phyloP scores from a whole-genome alignment of 768 basidiomycete genomes.

The Pleurotus ostreatus region DNA sequence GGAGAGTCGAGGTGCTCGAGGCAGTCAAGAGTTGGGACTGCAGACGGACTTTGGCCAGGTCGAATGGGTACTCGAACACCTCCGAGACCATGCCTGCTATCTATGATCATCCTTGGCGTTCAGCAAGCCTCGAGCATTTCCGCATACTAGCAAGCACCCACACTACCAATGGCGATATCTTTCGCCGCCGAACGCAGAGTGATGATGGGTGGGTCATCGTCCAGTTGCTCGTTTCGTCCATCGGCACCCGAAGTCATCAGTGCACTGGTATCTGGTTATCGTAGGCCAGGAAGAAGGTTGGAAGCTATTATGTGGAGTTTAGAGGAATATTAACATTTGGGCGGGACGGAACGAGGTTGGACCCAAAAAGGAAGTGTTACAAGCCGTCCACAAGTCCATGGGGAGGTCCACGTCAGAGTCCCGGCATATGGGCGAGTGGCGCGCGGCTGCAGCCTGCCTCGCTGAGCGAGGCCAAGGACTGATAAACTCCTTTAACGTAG shows the following conservation, averaged over 20 bases:
- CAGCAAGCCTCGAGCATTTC: background rate
- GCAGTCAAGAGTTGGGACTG: conserved; percentile 85
- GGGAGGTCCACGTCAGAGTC: too few relatives aligned
- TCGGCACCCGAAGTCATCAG: conserved; percentile 14
- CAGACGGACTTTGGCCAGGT: conserved; percentile 90
- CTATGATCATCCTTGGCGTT: conserved; percentile 31
- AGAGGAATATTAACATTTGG: too few relatives aligned
- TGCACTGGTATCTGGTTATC: background rate
- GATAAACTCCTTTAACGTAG: too few relatives aligned
- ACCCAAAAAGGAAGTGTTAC: too few relatives aligned
- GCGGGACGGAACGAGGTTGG: too few relatives aligned
- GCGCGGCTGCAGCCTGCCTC: too few relatives aligned
- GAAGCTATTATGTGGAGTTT: too few relatives aligned
- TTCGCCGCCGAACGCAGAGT: conserved; percentile 28
- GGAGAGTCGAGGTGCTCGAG: conserved; percentile 34
- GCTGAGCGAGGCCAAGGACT: too few relatives aligned
- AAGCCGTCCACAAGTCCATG: too few relatives aligned
- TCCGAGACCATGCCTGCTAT: conserved; percentile 80
- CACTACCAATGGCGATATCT: conserved; percentile 57
- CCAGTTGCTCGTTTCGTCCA: conserved; percentile 11
- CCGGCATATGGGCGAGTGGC: too few relatives aligned
- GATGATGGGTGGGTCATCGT: conserved; percentile 15
- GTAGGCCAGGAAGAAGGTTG: too few relatives aligned
- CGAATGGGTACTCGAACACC: conserved; percentile 92
- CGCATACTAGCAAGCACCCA: conserved; percentile 26